Evolutionary conservation across 352 stramenopile species (phyloP), one percentile per base, ranked within the genome.

Genomic region (Phytophthora pluvialis): DNA sequence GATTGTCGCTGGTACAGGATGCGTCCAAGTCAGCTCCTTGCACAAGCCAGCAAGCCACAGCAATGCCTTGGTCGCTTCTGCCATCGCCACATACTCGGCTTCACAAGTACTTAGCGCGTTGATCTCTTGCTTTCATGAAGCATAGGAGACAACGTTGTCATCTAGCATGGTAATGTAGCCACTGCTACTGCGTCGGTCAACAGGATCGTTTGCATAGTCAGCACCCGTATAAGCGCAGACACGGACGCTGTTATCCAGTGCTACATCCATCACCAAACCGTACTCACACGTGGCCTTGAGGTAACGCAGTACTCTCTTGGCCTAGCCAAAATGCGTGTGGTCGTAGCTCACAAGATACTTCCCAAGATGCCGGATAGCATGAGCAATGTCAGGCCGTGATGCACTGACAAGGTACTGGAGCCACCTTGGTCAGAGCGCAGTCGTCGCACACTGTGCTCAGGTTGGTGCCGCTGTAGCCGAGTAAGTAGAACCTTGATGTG

Each of bases 131-230:
- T 21, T 21, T 21, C 21, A 2, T 71, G 62, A 79, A 0, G 39
- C 59, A 25, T 75, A 73, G 11, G 39, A 65, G 5, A 78, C 54
- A 12, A 54, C 59, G 13, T 54, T 67, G 29, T 50, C 55, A 29
- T 75, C 40, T 0, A 75, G 25, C 12, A 51, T 42, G 3, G 62
- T 67, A 6, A 76, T 56, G 29, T 78, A 67, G 5, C 55, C 71
- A 43, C 58, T 76, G 3, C 71, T 45, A 26, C 49, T 73, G 16
- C 51, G 38, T 4, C 59, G 11, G 13, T 76, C 62, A 1, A 16
- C 42, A 10, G n/a, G 5, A 13, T 73, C 58, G 21, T 78, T 78
- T 0, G 54, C 66, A 26, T 71, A 78, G 35, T 75, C 66, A 1
- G 66, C 58, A 26, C 72, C 60, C 1, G 60, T 67, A 16, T 58